Percentiles rank a stretch among this genome's conserved stretches.
Conservation (phyloP, 2,329 filamentous ascomycete species). For the Diaporthe vaccinii region DNA sequence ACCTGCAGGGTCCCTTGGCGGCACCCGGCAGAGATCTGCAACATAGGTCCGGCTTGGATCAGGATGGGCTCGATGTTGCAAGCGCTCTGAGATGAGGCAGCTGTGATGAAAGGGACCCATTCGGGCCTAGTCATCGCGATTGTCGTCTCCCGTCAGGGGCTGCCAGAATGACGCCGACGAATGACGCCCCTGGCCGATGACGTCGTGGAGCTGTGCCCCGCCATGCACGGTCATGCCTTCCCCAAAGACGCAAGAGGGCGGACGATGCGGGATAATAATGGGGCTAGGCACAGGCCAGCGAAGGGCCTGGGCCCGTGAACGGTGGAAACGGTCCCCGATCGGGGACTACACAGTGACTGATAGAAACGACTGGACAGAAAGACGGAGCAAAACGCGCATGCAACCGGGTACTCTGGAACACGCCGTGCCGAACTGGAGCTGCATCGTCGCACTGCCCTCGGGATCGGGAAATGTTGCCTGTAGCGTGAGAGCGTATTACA, state of each 20-base stretch:
- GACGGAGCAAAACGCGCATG: not conserved
- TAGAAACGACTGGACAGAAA: not conserved
- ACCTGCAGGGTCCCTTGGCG: constrained; percentile 28
- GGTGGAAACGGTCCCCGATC: constrained; percentile 14
- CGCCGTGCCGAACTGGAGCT: not conserved
- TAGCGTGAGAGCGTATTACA: not conserved
- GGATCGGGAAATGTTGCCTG: constrained; percentile 20
- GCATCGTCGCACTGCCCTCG: not conserved
- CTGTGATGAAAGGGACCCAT: constrained; percentile 14
- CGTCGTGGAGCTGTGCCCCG: constrained; percentile 28
- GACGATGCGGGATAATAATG: constrained; percentile 12
- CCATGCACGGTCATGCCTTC: constrained; percentile 29
- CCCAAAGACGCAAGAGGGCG: constrained; percentile 10
- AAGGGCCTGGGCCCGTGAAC: constrained; percentile 2
- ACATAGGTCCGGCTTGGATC: not conserved
- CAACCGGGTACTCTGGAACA: not conserved
- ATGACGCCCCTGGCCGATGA: constrained; percentile 14
- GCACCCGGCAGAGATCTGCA: constrained; percentile 40
- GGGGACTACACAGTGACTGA: not conserved
- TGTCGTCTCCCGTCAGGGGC: constrained; percentile 21
- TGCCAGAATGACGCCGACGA: constrained; percentile 29
- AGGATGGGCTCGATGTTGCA: constrained; percentile 1
- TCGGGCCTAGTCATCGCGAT: constrained; percentile 6
- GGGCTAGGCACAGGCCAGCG: constrained; percentile 4
- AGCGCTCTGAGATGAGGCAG: constrained; percentile 8